phyloP scores from a whole-genome alignment of 1,139 yeast genomes.

The Zhuliangozyma parablackwelliae region DNA sequence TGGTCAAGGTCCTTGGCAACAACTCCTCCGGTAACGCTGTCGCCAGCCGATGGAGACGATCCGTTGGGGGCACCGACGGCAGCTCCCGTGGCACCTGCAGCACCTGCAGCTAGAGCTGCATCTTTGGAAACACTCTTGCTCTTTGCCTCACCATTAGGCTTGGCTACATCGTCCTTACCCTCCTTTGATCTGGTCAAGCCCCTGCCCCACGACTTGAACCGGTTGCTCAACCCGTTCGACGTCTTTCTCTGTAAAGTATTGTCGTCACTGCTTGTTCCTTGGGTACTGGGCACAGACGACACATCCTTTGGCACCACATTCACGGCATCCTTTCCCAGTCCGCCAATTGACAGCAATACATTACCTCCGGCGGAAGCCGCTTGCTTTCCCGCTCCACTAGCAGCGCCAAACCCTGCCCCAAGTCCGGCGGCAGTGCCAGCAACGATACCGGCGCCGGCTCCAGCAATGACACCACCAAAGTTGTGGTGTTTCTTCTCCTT shows the following conservation, averaged over 20 bases:
- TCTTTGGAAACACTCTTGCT: background rate
- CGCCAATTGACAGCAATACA: slow-evolving; percentile 1
- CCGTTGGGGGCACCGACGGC: background rate
- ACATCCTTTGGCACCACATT: too few species aligned
- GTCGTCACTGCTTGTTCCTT: too few species aligned
- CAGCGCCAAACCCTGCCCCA: background rate
- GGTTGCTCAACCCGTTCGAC: slow-evolving; percentile 17
- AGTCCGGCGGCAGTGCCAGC: background rate
- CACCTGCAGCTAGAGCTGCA: slow-evolving; percentile 8
- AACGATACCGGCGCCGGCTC: slow-evolving; percentile 1
- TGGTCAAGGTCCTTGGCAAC: too few species aligned
- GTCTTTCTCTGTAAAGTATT: slow-evolving; percentile 5
- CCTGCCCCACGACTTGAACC: slow-evolving; percentile 21
- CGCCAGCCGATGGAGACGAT: too few species aligned
- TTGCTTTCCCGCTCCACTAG: slow-evolving; percentile 11
- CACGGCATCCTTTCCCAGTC: too few species aligned
- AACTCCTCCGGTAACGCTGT: too few species aligned
- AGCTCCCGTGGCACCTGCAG: slow-evolving; percentile 2
- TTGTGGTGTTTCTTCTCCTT: slow-evolving; percentile 4
- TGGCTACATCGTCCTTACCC: too few species aligned
- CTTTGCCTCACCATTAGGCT: background rate
- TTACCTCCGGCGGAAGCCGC: slow-evolving; percentile 4
- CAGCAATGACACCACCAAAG: background rate
- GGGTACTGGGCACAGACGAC: too few species aligned
- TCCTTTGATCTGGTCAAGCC: slow-evolving; percentile 10